Percentiles rank a stretch among this genome's conserved stretches.
Conservation (phyloP, 2,329 filamentous ascomycete genomes). For the Neonectria neomacrospora region DNA sequence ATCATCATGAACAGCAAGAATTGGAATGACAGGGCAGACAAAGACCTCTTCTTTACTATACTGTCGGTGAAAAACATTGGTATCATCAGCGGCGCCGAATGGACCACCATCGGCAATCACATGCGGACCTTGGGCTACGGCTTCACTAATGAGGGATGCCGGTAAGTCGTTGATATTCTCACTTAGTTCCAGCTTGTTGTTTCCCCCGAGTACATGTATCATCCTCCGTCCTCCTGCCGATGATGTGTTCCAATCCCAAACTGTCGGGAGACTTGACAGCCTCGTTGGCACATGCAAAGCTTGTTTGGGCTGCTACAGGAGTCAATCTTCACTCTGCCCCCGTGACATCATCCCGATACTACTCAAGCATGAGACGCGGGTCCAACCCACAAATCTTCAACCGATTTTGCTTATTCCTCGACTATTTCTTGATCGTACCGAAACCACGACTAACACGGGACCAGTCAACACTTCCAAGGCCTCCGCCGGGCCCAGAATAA, state of each 20-base stretch:
- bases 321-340: not conserved
- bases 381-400: not conserved
- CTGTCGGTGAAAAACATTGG: conserved; percentile 71
- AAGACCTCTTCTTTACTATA: conserved; percentile 72
- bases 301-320: not conserved
- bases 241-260: not conserved
- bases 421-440: not conserved
- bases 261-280: not conserved
- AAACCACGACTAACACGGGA: conserved; percentile 27
- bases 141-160: conserved; percentile 73
- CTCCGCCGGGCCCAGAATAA: conserved; percentile 67
- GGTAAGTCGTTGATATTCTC: conserved; percentile 57
- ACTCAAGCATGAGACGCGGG: not conserved
- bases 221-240: not conserved
- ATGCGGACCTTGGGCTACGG: conserved; percentile 70
- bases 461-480: conserved; percentile 70
- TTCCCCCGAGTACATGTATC: conserved; percentile 1
- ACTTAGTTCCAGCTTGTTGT: conserved; percentile 17
- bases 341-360: not conserved
- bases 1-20: conserved; percentile 65
- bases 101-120: conserved; percentile 69
- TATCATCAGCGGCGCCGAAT: conserved; percentile 71
- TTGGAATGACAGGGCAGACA: conserved; percentile 71
- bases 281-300: not conserved
- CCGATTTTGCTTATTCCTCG: not conserved